Conservation (phyloP, 2,329 filamentous ascomycete genomes). For the Xylaria sp. region DNA sequence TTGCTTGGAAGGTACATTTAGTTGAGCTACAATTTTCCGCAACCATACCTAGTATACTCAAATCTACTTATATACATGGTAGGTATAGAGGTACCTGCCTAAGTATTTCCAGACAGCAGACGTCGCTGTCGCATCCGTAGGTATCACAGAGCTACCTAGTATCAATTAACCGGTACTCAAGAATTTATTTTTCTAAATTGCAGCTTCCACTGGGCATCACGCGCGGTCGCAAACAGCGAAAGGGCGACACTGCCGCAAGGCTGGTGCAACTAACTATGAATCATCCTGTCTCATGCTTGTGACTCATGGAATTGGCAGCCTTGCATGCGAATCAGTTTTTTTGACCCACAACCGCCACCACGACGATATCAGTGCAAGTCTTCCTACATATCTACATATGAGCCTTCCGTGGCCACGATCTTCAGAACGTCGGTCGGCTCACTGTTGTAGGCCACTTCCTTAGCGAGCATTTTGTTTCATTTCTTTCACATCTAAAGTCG, state of each 20-base stretch:
- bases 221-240: too few relatives aligned
- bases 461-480: slow-evolving; percentile 17
- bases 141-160: too few relatives aligned
- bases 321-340: neutral
- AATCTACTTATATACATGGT: too few relatives aligned
- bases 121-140: too few relatives aligned
- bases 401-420: neutral
- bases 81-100: too few relatives aligned
- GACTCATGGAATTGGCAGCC: slow-evolving; percentile 25
- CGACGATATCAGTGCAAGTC: slow-evolving; percentile 1
- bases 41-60: too few relatives aligned
- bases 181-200: too few relatives aligned
- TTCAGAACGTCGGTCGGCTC: neutral
- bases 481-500: slow-evolving; percentile 45
- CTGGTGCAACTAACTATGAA: slow-evolving; percentile 19
- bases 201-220: too few relatives aligned
- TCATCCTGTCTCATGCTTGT: slow-evolving; percentile 27
- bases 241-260: slow-evolving; percentile 2
- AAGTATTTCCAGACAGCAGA: too few relatives aligned
- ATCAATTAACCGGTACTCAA: too few relatives aligned
- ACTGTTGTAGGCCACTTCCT: neutral
- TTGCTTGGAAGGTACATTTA: too few relatives aligned
- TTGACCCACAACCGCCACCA: slow-evolving; percentile 20
- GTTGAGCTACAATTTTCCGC: too few relatives aligned
- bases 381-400: neutral